A percentile compares a stretch with the other conserved stretches of the same genome.
These are phyloP conservation scores for Pythium brachiatum DNA, from an alignment of 352 stramenopile genomes.

Conservation along the genomic window DNA sequence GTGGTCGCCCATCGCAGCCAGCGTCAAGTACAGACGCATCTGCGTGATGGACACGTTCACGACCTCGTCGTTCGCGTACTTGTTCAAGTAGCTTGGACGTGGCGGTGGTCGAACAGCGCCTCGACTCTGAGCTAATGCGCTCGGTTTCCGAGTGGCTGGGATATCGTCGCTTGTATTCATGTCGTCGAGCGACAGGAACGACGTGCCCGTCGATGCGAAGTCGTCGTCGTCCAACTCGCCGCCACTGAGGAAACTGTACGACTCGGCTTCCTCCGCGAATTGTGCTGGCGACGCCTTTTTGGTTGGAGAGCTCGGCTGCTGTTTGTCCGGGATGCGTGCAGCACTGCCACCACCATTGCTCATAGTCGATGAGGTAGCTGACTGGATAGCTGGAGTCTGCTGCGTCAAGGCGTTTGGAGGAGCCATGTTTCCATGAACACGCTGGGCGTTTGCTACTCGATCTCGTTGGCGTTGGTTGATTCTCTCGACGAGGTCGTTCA, in stretches of 20 bases:
- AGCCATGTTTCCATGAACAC: neutral
- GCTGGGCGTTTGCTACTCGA: neutral
- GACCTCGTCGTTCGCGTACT: constrained; percentile 24
- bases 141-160: neutral
- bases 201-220: neutral
- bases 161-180: constrained; percentile 5
- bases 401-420: neutral
- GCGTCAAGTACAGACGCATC: constrained; percentile 51
- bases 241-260: neutral
- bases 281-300: neutral
- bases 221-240: neutral
- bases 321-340: neutral
- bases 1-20: constrained; percentile 43
- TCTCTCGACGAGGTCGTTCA: neutral
- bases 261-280: neutral
- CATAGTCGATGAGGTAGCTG: neutral
- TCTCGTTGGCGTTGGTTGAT: neutral
- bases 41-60: constrained; percentile 36
- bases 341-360: neutral
- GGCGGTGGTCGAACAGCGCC: neutral
- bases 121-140: neutral
- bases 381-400: neutral
- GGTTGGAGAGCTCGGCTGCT: neutral
- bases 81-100: constrained; percentile 10
- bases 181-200: constrained; percentile 15